Base-by-base conservation (phyloP, 2,329 filamentous ascomycete species). In the Colletotrichum sojae region DNA sequence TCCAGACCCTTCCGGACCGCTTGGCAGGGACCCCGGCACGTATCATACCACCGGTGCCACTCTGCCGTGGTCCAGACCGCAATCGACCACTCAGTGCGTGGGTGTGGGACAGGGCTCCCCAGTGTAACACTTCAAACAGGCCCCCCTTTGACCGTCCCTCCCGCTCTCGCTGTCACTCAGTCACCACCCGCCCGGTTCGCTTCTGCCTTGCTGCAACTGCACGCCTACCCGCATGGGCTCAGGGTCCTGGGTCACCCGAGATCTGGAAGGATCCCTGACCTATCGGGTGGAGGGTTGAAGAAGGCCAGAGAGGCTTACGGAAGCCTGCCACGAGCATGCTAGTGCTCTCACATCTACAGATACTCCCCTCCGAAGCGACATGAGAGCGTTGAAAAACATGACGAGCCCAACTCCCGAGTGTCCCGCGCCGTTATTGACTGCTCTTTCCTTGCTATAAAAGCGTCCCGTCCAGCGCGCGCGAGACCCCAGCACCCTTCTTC, bases 41-140 rank as follows among this genome's bases (percentile, higher is more conserved):
- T 10, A 56, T 66, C 66, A 69, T 55, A 60, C 62, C 62, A 66
- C 51, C 31, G 45, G 51, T 43, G 36, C 66, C 62, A 69, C 48
- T 27, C n/a, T 55, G 66, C 43, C 25, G 62, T 63, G 66, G 62
- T 60, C 66, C 49, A 60, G 66, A 69, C 66, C 62, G n/a, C 62
- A 52, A 69, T 69, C 54, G 62, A 69, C 66, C 66, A 59, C 55
- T n/a, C 43, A 10, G 43, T 55, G 52, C 59, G 46, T 63, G 66
- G 55, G 66, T 62, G 66, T 48, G 18, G 48, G 46, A 31, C 45
- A 46, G 31, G 31, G 18, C 45, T 46, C 10, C 16, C 16, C 27
- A 48, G 43, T 53, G 60, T 51, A 51, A 15, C 59, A 57, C 59
- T 58, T 36, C 65, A 56, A 52, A 55, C 64, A 13, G 45, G 18